Conservation (phyloP, 202 grass and related monocot species). For the Dendrocalamus latiflorus region DNA sequence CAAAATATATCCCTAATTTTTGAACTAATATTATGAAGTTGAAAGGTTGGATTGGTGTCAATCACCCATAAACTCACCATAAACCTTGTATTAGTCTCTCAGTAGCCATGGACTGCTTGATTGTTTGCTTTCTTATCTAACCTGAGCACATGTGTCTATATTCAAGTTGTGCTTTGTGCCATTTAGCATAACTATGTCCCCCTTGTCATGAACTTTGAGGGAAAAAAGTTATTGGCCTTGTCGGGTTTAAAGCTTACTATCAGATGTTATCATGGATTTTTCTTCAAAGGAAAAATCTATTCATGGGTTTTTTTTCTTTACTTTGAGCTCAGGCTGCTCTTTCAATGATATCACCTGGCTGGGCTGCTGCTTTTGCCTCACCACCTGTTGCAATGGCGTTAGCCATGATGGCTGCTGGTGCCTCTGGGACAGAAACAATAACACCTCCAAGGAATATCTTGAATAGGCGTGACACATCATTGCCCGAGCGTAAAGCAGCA, state of each 20-base stretch:
- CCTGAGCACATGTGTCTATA: not conserved
- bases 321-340: constrained; percentile 61
- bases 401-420: constrained; percentile 98
- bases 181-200: constrained; percentile 5
- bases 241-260: constrained; percentile 7
- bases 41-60: not conserved
- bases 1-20: not conserved
- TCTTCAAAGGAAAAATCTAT: not conserved
- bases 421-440: constrained; percentile 76
- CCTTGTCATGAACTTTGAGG: not conserved
- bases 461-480: constrained; percentile 60
- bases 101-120: constrained; percentile 5
- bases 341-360: constrained; percentile 90
- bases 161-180: not conserved
- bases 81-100: not conserved
- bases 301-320: constrained; percentile 20
- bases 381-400: constrained; percentile 96
- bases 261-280: not conserved
- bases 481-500: too few relatives aligned
- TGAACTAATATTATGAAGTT: not conserved
- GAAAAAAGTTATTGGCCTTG: not conserved
- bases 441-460: constrained; percentile 56
- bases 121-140: constrained; percentile 1
- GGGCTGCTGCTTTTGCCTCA: constrained; percentile 99
- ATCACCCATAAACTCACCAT: constrained; percentile 3